Conservation (phyloP, 352 stramenopile genomes). For the Peronospora belbahrii region DNA sequence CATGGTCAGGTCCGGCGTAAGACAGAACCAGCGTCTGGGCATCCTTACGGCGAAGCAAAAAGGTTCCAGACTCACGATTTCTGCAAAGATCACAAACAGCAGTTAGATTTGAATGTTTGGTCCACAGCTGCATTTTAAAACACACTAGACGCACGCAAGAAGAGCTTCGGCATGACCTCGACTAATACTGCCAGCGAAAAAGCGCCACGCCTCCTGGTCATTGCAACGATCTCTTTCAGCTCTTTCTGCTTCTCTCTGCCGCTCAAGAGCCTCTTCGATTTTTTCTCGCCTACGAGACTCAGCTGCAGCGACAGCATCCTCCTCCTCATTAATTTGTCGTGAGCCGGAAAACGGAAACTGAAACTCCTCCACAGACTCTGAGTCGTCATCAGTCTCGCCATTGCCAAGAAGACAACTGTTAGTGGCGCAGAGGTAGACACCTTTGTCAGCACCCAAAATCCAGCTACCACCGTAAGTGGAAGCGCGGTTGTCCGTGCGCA, state of each 20-base stretch:
- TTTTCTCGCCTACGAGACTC: conserved; percentile 23
- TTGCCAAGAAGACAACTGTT: conserved; percentile 61
- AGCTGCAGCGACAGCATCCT: conserved; percentile 24
- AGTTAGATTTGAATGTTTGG: neutral
- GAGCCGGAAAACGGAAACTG: conserved; percentile 39
- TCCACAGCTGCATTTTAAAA: neutral
- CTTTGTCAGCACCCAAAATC: conserved; percentile 76
- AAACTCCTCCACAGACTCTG: conserved; percentile 40
- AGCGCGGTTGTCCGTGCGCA: conserved; percentile 8
- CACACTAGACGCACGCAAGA: conserved; percentile 34
- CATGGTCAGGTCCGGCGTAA: conserved; percentile 51
- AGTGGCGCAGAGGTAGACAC: conserved; percentile 62
- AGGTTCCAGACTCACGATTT: conserved; percentile 61
- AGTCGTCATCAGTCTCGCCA: conserved; percentile 57
- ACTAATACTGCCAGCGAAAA: conserved; percentile 75
- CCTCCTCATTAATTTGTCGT: conserved; percentile 27
- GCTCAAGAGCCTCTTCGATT: conserved; percentile 31
- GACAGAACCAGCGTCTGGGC: conserved; percentile 77
- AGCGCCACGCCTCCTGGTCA: conserved; percentile 64
- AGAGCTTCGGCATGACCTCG: conserved; percentile 56
- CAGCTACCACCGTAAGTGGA: conserved; percentile 61
- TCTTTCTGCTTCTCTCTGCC: conserved; percentile 28
- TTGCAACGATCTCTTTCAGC: conserved; percentile 34
- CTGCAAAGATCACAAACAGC: conserved; percentile 4
- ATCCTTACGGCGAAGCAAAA: conserved; percentile 76